These are phyloP conservation scores for Cytospora leucostoma DNA, from an alignment of 2,329 filamentous ascomycete species.

Conservation along the genomic window DNA sequence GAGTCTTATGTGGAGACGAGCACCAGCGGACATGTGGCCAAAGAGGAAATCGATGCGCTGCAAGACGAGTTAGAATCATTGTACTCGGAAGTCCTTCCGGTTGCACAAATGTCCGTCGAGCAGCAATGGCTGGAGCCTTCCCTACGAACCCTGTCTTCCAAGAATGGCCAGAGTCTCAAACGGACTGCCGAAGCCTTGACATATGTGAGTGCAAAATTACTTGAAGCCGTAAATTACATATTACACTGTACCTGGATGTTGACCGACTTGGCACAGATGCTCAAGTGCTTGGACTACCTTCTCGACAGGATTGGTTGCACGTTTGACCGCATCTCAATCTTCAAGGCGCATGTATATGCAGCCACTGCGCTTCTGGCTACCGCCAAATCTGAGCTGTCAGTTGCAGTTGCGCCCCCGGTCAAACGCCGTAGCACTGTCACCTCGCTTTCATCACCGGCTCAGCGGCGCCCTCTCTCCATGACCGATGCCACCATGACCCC, in stretches of 20 bases:
- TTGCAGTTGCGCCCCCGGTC: conserved; percentile 28
- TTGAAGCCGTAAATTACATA: background rate
- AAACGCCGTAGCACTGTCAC: conserved; percentile 33
- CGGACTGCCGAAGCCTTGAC: conserved; percentile 49
- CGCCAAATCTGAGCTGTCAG: conserved; percentile 47
- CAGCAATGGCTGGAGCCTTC: conserved; percentile 67
- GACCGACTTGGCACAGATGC: conserved; percentile 44
- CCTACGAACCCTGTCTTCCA: conserved; percentile 46
- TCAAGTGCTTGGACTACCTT: conserved; percentile 54
- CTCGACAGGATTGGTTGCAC: conserved; percentile 49
- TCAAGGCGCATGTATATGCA: conserved; percentile 49
- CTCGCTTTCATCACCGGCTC: conserved; percentile 38
- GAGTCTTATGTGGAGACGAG: conserved; percentile 31
- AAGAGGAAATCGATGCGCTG: conserved; percentile 51
- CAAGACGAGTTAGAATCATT: conserved; percentile 69
- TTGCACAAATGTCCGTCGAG: conserved; percentile 71
- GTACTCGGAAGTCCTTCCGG: conserved; percentile 67
- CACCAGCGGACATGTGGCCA: conserved; percentile 30
- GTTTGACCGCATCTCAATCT: conserved; percentile 44
- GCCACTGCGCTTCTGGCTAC: conserved; percentile 43
- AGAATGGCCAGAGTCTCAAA: conserved; percentile 46
- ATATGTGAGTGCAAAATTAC: conserved; percentile 47
- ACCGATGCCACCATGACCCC: conserved; percentile 18
- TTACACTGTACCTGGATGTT: background rate
- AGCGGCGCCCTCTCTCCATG: conserved; percentile 31